A percentile compares a stretch with the other conserved stretches of the same genome.
phyloP scores from a whole-genome alignment of 495 filamentous ascomycete species.

The Penicillium subrubescens region DNA sequence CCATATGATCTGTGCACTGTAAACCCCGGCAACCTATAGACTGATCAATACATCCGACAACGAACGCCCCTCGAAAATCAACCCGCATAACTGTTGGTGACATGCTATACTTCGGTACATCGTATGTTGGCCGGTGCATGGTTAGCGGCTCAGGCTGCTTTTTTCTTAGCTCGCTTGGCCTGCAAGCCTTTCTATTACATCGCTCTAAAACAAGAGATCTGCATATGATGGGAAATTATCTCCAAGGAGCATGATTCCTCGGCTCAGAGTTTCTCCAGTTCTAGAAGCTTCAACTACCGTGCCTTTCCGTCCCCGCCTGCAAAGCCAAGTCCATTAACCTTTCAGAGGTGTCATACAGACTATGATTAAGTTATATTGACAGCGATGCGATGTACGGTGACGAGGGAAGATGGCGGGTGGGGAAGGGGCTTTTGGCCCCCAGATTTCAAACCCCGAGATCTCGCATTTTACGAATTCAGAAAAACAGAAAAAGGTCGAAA shows the following conservation, averaged over 20 bases:
- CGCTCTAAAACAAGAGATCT: not conserved
- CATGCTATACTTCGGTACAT: not conserved
- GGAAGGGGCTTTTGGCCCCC: not conserved
- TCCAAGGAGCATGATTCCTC: not conserved
- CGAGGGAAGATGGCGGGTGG: not conserved
- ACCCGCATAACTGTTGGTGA: slow-evolving; percentile 1
- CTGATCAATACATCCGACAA: not conserved
- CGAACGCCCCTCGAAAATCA: not conserved
- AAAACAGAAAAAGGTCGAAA: not conserved
- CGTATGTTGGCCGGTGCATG: not conserved
- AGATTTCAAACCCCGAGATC: not conserved
- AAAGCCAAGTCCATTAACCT: not conserved
- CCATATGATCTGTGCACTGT: not conserved
- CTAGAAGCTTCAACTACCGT: slow-evolving; percentile 1
- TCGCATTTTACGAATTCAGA: not conserved
- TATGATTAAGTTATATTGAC: not conserved
- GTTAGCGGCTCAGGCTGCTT: not conserved
- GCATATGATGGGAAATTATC: not conserved
- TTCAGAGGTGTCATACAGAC: not conserved
- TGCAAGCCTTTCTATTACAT: not conserved
- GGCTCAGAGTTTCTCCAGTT: not conserved
- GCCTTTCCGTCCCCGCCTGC: not conserved
- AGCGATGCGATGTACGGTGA: not conserved
- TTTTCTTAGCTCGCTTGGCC: not conserved
- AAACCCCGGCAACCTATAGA: not conserved